Conservation (phyloP, 441 rosid genomes). For the Bocquillonia castaneifolia region DNA sequence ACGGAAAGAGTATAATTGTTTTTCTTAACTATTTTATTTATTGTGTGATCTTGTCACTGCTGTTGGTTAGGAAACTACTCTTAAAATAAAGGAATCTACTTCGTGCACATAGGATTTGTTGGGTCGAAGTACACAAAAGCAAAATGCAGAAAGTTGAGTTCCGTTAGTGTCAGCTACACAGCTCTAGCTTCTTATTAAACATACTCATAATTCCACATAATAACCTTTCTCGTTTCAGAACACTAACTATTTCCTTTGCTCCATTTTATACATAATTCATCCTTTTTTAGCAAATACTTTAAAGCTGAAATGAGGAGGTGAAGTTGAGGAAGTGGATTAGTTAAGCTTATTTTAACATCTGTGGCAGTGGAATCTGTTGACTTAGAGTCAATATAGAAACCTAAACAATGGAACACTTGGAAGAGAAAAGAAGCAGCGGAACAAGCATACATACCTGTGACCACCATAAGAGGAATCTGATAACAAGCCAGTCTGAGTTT, state of each 20-base stretch:
- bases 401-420: constrained; percentile 11
- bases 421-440: constrained; percentile 13
- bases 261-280: background rate
- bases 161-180: background rate
- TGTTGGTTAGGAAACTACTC: background rate
- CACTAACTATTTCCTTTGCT: background rate
- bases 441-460: constrained; percentile 65
- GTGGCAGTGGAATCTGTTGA: background rate
- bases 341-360: background rate
- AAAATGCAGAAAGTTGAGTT: background rate
- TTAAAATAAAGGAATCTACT: background rate
- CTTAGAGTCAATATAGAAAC: background rate
- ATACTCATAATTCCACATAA: background rate
- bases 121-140: background rate
- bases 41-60: background rate
- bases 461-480: constrained; percentile 96
- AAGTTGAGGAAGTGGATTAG: background rate
- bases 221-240: background rate
- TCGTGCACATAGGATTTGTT: background rate
- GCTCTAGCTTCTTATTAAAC: background rate
- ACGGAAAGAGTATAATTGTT: too few relatives aligned
- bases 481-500: constrained; percentile 89
- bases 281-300: background rate
- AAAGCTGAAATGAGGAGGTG: background rate
- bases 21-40: background rate